Evolutionary conservation across 352 stramenopile genomes (phyloP), one percentile per base, ranked within the genome.

Genomic region (Phytophthora agathidicida): DNA sequence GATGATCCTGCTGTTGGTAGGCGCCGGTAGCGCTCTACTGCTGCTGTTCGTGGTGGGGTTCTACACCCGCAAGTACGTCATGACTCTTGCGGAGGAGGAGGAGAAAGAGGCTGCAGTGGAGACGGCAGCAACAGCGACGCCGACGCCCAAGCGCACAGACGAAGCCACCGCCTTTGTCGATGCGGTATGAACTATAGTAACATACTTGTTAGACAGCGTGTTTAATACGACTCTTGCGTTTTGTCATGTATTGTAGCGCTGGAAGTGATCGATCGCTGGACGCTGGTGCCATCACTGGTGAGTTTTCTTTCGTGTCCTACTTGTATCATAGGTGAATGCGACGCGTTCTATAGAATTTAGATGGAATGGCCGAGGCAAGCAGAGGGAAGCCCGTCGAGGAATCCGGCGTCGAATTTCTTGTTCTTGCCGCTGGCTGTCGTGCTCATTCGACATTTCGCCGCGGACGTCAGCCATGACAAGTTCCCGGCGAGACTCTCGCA

Each of bases 1-100:
- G 35, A 55, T 88, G 48, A 43, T 74, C 5, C 46, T 93, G 50
- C 54, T 91, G 28, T 35, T 90, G 5, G 71, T 91, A 9, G 83
- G 83, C 5, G 71, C 73, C 3, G 48, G 37, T 0, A 90, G 80
- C 9, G 80, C 80, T 1, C 51, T 93, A 19, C 44, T 80, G 22
- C 49, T 93, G 61, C 71, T 93, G 6, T 65, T 68, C 20, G 65
- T 93, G 22, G 73, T 91, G 27, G 83, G 83, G 1, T 69, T 76
- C 11, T 89, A 89, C 53, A 90, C 83, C 26, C 75, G 83, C 19
- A 86, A 88, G 48, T 81, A 93, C 55, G 73, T 93, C 26, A 50
- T 90, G 38, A 60, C 44, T 22, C 53, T 93, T 10, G 77, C 80
- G 2, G 60, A 89, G 33, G 57, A 87, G 44, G 78, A 88, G 57